Percentiles rank a stretch among this genome's conserved stretches.
phyloP scores from a whole-genome alignment of 306 rosid genomes.

The Mimosa pudica region DNA sequence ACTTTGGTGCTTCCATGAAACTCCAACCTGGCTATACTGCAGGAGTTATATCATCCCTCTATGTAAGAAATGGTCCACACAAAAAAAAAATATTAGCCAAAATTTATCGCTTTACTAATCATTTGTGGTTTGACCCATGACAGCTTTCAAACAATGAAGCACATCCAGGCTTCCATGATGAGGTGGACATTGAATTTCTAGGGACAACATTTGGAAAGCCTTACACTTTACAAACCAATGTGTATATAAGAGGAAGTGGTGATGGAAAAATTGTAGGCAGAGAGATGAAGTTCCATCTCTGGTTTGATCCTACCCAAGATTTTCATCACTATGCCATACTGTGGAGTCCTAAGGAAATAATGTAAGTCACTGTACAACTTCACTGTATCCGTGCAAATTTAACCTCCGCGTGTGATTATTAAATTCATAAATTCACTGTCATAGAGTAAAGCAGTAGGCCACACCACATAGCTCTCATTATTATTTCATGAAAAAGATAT shows the following conservation, averaged over 20 bases:
- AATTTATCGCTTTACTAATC: slow-evolving; percentile 1
- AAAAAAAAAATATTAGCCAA: slow-evolving; percentile 1
- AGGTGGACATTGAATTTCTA: slow-evolving; percentile 94
- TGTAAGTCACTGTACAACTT: slow-evolving; percentile 54
- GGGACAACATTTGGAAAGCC: slow-evolving; percentile 98
- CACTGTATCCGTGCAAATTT: not conserved
- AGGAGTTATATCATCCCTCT: slow-evolving; percentile 93
- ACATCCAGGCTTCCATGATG: slow-evolving; percentile 96
- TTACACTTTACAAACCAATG: slow-evolving; percentile 93
- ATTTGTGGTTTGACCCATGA: slow-evolving; percentile 33
- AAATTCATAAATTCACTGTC: not conserved
- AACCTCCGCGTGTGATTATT: not conserved
- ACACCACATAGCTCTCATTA: not conserved
- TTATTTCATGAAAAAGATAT: not conserved
- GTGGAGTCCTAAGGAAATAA: slow-evolving; percentile 89
- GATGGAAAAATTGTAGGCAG: slow-evolving; percentile 86
- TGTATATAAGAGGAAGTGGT: slow-evolving; percentile 89
- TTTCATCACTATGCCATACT: slow-evolving; percentile 93
- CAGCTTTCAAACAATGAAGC: slow-evolving; percentile 95
- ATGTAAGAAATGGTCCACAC: slow-evolving; percentile 53
- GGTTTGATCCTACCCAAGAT: slow-evolving; percentile 91
- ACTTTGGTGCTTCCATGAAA: slow-evolving; percentile 85
- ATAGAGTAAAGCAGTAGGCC: not conserved
- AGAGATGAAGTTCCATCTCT: slow-evolving; percentile 93
- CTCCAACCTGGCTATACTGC: slow-evolving; percentile 98